phyloP scores from a whole-genome alignment of 176 grass and related monocot genomes.

The Carex scoparia region DNA sequence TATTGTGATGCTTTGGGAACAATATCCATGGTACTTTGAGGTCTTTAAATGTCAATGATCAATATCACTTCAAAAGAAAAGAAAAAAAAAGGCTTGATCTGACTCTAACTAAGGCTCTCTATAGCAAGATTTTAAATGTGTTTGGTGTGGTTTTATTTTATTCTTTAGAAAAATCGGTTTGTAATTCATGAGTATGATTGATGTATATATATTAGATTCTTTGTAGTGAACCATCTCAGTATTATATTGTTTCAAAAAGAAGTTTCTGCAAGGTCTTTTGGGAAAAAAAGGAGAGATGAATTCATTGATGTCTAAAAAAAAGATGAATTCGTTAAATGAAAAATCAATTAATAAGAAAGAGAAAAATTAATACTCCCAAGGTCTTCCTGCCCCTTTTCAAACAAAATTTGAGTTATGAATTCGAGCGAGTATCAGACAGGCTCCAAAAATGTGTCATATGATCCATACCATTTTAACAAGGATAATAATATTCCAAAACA shows the following conservation, averaged over 20 bases:
- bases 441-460: background rate
- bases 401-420: background rate
- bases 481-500: background rate
- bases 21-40: background rate
- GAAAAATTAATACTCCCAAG: background rate
- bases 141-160: conserved; percentile 12
- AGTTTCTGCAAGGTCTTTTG: background rate
- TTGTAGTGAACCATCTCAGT: background rate
- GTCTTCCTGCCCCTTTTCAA: background rate
- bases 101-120: background rate
- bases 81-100: background rate
- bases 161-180: background rate
- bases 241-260: background rate
- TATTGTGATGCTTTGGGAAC: background rate
- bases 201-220: conserved; percentile 22
- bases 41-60: background rate
- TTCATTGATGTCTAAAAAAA: background rate
- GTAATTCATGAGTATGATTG: background rate
- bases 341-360: background rate
- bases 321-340: background rate
- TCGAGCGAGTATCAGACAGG: background rate
- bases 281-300: background rate
- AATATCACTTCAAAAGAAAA: background rate
- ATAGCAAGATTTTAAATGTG: background rate
- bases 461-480: conserved; percentile 6